A percentile compares a stretch with the other conserved stretches of the same genome.
These are phyloP conservation scores for Pilobolus umbonatus DNA, from an alignment of 192 early-diverging fungal species.

Conservation along the genomic window DNA sequence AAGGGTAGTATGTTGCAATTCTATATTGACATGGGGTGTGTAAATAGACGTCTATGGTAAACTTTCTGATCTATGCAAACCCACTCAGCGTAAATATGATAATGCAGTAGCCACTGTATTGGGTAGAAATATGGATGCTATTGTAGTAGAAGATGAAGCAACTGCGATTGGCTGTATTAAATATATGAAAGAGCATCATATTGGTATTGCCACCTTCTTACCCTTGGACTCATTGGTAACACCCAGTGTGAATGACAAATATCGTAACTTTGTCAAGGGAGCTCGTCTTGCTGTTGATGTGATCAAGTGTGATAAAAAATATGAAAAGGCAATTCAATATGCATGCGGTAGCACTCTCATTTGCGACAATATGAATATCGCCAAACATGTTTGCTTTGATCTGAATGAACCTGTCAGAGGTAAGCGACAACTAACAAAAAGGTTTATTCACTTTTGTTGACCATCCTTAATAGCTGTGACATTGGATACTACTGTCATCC, in stretches of 20 bases:
- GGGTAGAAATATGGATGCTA: constrained; percentile 89
- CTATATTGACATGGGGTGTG: neutral
- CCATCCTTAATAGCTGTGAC: constrained; percentile 58
- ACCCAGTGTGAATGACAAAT: constrained; percentile 75
- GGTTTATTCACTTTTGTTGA: neutral
- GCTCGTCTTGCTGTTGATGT: constrained; percentile 93
- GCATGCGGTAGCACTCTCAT: constrained; percentile 90
- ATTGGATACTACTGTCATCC: constrained; percentile 91
- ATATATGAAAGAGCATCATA: constrained; percentile 88
- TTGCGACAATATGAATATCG: constrained; percentile 83
- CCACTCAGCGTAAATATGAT: constrained; percentile 91
- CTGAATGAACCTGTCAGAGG: constrained; percentile 78
- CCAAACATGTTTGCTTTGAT: constrained; percentile 84
- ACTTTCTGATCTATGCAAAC: constrained; percentile 84
- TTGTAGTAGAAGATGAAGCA: constrained; percentile 89
- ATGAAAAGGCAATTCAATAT: constrained; percentile 83
- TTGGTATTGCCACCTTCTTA: constrained; percentile 90
- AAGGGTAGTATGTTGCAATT: too few relatives aligned
- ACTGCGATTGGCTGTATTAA: constrained; percentile 95
- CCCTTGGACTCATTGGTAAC: constrained; percentile 80
- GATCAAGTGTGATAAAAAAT: constrained; percentile 70
- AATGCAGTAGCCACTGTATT: constrained; percentile 80
- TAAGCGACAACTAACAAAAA: constrained; percentile 11
- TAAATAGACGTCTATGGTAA: constrained; percentile 71
- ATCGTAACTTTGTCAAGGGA: constrained; percentile 71